Base-by-base conservation (phyloP, 1,284 basidiomycete species). In the Prillingera fragicola region DNA sequence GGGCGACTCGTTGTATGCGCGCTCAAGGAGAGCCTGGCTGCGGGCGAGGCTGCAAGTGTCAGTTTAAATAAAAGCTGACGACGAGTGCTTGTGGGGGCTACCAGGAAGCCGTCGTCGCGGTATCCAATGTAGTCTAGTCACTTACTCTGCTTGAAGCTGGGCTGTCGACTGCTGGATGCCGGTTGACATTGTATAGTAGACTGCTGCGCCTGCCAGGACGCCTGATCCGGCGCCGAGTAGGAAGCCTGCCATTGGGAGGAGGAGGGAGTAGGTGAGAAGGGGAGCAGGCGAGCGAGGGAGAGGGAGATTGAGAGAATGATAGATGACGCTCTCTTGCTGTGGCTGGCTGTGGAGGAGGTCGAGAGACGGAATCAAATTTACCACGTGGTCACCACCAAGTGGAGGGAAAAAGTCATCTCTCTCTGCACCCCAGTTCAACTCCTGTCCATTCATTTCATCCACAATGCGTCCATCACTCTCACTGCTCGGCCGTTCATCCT, bases 171-270 rank as follows among this genome's bases (percentile, higher is more conserved):
- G 47, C 23, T 42, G 43, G 28, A 67, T 40, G 19, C 42, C 48
- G 21, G 57, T 59, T 19, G 67, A 63, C 15, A 69, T 50, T 24
- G 64, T 66, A 48, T 67, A 69, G 52, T 67, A 69, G n/a, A 69
- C 65, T 13, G 62, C 62, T 13, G 63, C 67, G 21, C 63, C 59
- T 15, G 67, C 63, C 22, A 65, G 51, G 9, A 67, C 45, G 37
- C 67, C 67, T 9, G 60, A 58, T 14, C 62, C 64, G 21, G 63
- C 62, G 21, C 67, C 67, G 26, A 69, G 52, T 28, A 66, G 37
- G 54, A 65, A 65, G 26, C 67, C 65, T 19, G 63, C 57, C 67
- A 69, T 69, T 38, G 13, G 18, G 13, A 6, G 38, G 7, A 21
- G 17, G 38, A 23, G 31, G 38, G 32, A 24, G 34, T 15, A 37